Evolutionary conservation across 1,139 yeast genomes (phyloP).

Genomic region (Wickerhamomyces sp.): DNA sequence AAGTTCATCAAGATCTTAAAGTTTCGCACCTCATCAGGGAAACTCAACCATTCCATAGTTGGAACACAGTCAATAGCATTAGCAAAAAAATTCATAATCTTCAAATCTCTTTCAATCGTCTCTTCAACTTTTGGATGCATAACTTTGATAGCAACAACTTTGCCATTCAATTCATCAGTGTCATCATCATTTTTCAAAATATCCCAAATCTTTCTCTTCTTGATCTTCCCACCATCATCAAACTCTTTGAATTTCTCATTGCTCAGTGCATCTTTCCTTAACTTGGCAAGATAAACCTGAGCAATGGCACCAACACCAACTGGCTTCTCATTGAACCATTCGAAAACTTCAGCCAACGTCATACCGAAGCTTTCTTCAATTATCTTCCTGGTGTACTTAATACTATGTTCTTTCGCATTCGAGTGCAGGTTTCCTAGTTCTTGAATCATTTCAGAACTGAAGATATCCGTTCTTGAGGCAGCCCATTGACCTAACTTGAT

Average conservation of each 20-base stretch:
- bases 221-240: slow-evolving; percentile 19
- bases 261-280: slow-evolving; percentile 38
- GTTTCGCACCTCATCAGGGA: slow-evolving; percentile 91
- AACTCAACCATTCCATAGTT: slow-evolving; percentile 95
- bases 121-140: slow-evolving; percentile 81
- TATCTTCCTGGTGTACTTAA: slow-evolving; percentile 52
- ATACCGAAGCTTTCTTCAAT: slow-evolving; percentile 59
- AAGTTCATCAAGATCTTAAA: slow-evolving; percentile 80
- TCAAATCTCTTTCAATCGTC: slow-evolving; percentile 73
- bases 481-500: slow-evolving; percentile 99
- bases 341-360: slow-evolving; percentile 70
- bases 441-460: slow-evolving; percentile 72
- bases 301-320: slow-evolving; percentile 97
- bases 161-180: not conserved
- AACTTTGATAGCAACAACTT: slow-evolving; percentile 83
- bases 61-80: slow-evolving; percentile 63
- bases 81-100: slow-evolving; percentile 82
- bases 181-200: slow-evolving; percentile 9
- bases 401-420: slow-evolving; percentile 70
- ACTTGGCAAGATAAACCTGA: slow-evolving; percentile 79
- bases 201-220: slow-evolving; percentile 9
- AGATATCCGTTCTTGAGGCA: slow-evolving; percentile 94
- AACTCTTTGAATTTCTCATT: slow-evolving; percentile 27
- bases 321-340: slow-evolving; percentile 69
- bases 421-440: slow-evolving; percentile 79